Evolutionary conservation across 768 basidiomycete species (phyloP).

Genomic region (Mrakia hoshinonis): DNA sequence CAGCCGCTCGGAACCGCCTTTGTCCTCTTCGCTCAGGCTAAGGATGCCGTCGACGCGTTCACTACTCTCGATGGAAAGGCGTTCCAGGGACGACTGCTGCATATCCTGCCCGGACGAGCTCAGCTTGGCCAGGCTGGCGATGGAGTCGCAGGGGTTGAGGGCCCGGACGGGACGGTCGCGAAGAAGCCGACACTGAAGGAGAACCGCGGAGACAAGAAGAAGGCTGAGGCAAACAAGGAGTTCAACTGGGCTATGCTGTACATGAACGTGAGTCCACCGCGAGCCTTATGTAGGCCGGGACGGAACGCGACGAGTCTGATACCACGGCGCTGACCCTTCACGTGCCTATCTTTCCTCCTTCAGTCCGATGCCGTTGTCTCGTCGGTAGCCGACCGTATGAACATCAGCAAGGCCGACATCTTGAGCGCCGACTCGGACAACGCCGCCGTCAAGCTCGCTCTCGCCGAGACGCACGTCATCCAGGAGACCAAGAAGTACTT

Average conservation of each 20-base stretch:
- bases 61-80: constrained; percentile 68
- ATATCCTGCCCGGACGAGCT: constrained; percentile 56
- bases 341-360: constrained; percentile 29
- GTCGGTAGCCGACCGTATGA: constrained; percentile 81
- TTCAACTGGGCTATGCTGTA: constrained; percentile 92
- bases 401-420: constrained; percentile 74
- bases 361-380: constrained; percentile 89
- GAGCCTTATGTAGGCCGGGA: background rate
- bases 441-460: constrained; percentile 84
- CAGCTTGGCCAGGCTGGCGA: constrained; percentile 43
- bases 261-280: constrained; percentile 76
- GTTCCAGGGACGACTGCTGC: constrained; percentile 84
- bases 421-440: constrained; percentile 72
- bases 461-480: constrained; percentile 94
- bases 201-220: constrained; percentile 55
- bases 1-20: constrained; percentile 58
- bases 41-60: constrained; percentile 60
- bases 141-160: constrained; percentile 31
- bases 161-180: constrained; percentile 45
- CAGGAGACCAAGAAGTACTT: constrained; percentile 87
- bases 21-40: constrained; percentile 47
- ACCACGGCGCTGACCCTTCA: background rate
- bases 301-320: no score
- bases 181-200: constrained; percentile 51
- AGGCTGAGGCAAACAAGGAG: constrained; percentile 48